Conservation (phyloP, 345 rosid species). For the Gossypium thurberi region DNA sequence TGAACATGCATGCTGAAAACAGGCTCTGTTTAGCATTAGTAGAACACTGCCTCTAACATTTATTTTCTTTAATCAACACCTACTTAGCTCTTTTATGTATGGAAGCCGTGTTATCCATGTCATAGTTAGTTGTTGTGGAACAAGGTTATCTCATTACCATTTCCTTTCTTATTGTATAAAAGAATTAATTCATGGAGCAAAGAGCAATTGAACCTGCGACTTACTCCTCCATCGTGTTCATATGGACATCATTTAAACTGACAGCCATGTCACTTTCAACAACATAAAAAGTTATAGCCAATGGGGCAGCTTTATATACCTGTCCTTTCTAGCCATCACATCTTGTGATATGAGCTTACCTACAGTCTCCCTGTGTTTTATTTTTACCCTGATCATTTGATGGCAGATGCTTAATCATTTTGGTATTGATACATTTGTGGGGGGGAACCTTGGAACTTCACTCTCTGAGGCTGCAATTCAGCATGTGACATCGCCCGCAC, state of each 20-base stretch:
- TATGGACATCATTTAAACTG: background rate
- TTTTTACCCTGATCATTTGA: background rate
- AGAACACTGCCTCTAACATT: background rate
- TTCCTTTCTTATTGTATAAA: background rate
- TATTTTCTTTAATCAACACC: background rate
- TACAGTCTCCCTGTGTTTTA: background rate
- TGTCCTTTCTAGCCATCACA: background rate
- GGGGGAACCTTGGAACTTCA: slow-evolving; percentile 34
- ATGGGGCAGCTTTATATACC: background rate
- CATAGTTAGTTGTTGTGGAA: background rate
- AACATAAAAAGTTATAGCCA: slow-evolving; percentile 2
- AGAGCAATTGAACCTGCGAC: background rate
- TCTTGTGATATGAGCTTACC: background rate
- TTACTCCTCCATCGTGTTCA: background rate
- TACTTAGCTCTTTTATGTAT: background rate
- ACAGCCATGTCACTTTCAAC: background rate
- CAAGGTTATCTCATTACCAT: background rate
- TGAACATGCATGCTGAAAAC: background rate
- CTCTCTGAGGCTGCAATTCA: slow-evolving; percentile 24
- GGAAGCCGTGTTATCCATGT: background rate
- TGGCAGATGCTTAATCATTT: slow-evolving; percentile 27
- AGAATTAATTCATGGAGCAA: background rate
- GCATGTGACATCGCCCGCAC: slow-evolving; percentile 6
- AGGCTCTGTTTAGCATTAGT: background rate
- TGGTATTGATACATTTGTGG: slow-evolving; percentile 26